phyloP scores from a whole-genome alignment of 345 rosid species.

The Citrus glauca region DNA sequence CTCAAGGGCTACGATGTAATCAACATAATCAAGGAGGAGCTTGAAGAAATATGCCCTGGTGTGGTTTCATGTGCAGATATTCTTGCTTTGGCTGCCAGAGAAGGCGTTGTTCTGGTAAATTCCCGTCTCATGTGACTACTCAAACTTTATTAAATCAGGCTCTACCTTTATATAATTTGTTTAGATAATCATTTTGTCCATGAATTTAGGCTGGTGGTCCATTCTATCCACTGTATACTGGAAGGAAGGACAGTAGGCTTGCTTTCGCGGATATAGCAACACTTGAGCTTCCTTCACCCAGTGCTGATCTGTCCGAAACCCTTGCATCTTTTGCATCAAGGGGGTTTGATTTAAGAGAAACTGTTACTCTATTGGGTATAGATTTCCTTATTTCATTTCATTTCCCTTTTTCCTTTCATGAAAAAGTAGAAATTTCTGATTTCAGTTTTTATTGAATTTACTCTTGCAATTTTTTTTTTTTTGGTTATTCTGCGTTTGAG shows the following conservation, averaged over 20 bases:
- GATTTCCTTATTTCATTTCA: neutral
- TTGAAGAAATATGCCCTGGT: slow-evolving; percentile 62
- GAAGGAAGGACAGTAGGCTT: slow-evolving; percentile 49
- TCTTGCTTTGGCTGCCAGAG: slow-evolving; percentile 71
- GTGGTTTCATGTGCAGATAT: slow-evolving; percentile 73
- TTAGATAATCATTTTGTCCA: neutral
- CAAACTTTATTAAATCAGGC: neutral
- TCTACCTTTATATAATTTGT: neutral
- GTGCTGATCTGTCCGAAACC: slow-evolving; percentile 38
- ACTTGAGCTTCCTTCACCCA: slow-evolving; percentile 57
- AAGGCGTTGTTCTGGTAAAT: slow-evolving; percentile 45
- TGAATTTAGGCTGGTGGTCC: slow-evolving; percentile 68
- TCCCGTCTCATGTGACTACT: neutral
- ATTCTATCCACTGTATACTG: slow-evolving; percentile 61
- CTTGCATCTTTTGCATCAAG: slow-evolving; percentile 50
- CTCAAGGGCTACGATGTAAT: slow-evolving; percentile 65
- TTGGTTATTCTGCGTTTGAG: neutral
- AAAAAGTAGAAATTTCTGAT: neutral
- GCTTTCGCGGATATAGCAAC: slow-evolving; percentile 41
- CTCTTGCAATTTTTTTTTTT: neutral
- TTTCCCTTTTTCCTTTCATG: neutral
- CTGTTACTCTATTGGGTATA: slow-evolving; percentile 64
- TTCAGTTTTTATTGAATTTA: neutral
- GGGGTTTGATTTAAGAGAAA: slow-evolving; percentile 68
- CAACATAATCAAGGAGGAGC: slow-evolving; percentile 52